phyloP scores from a whole-genome alignment of 2,329 filamentous ascomycete genomes.

The Zasmidium citrigriseum region DNA sequence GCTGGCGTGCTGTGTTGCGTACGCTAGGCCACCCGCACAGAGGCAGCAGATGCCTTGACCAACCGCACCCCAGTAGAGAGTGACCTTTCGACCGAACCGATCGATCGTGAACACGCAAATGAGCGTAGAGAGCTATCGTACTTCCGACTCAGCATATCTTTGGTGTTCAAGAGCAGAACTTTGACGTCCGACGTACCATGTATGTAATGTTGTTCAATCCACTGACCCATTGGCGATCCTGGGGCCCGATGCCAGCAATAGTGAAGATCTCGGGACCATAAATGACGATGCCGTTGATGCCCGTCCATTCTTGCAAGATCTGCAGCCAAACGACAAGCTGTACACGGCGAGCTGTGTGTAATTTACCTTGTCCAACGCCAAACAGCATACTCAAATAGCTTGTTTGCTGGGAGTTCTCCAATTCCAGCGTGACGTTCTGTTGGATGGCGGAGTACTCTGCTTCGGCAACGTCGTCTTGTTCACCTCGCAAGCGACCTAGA shows the following conservation, averaged over 20 bases:
- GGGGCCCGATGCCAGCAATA: conserved; percentile 33
- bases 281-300: conserved; percentile 35
- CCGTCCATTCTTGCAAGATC: conserved; percentile 41
- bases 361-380: conserved; percentile 32
- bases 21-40: conserved; percentile 34
- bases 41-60: conserved; percentile 38
- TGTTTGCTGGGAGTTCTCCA: conserved; percentile 33
- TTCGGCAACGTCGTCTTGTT: conserved; percentile 51
- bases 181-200: no score
- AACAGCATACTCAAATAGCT: conserved; percentile 38
- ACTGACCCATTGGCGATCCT: conserved; percentile 44
- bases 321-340: conserved; percentile 44
- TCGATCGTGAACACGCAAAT: conserved; percentile 40
- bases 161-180: no score
- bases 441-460: conserved; percentile 69
- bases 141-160: no score
- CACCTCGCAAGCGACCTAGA: conserved; percentile 63
- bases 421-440: conserved; percentile 62
- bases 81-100: conserved; percentile 35
- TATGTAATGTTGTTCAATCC: conserved; percentile 27
- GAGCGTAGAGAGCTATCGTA: conserved; percentile 35
- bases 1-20: conserved; percentile 22
- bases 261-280: conserved; percentile 38
- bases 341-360: conserved; percentile 38
- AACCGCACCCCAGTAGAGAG: conserved; percentile 37